A percentile compares a stretch with the other conserved stretches of the same genome.
These are phyloP conservation scores for Arthrobotrys sinensis DNA, from an alignment of 2,329 filamentous ascomycete species.

Conservation along the genomic window DNA sequence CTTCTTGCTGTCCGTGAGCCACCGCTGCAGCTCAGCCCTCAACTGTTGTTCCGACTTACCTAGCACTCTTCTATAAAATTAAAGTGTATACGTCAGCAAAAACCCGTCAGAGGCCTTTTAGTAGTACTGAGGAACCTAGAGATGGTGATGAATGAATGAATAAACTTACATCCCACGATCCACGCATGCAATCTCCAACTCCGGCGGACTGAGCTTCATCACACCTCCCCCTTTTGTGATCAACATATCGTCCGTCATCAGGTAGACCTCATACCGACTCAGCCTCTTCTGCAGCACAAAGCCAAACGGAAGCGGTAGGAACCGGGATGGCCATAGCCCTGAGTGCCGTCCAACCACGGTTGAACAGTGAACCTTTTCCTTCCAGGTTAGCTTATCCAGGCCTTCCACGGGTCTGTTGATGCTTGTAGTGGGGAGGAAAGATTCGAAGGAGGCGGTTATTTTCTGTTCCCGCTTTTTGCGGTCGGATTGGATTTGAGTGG, in stretches of 20 bases:
- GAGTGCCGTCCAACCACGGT: conserved; percentile 62
- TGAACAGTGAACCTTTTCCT: conserved; percentile 68
- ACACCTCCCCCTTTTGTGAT: conserved; percentile 77
- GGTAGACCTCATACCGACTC: conserved; percentile 73
- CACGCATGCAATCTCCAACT: conserved; percentile 79
- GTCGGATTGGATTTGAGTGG: conserved; percentile 77
- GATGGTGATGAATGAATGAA: neutral
- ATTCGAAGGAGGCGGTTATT: conserved; percentile 71
- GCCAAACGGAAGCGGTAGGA: conserved; percentile 68
- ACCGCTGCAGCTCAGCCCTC: conserved; percentile 45
- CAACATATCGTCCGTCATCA: conserved; percentile 80
- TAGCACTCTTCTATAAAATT: conserved; percentile 29
- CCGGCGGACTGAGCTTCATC: conserved; percentile 73
- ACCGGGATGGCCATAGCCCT: conserved; percentile 65
- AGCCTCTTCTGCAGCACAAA: conserved; percentile 73
- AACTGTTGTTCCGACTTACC: conserved; percentile 29
- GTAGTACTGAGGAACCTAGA: neutral
- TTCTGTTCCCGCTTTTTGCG: conserved; percentile 72
- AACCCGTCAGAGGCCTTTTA: neutral
- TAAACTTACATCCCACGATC: conserved; percentile 77
- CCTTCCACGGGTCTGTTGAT: conserved; percentile 64
- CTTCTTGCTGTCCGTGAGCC: conserved; percentile 52
- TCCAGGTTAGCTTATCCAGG: conserved; percentile 65
- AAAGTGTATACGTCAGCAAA: neutral
- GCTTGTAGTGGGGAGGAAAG: conserved; percentile 64